A percentile compares a stretch with the other conserved stretches of the same genome.
phyloP scores from a whole-genome alignment of 2,329 filamentous ascomycete species.

The Paecilomyces dactylethromorphus region DNA sequence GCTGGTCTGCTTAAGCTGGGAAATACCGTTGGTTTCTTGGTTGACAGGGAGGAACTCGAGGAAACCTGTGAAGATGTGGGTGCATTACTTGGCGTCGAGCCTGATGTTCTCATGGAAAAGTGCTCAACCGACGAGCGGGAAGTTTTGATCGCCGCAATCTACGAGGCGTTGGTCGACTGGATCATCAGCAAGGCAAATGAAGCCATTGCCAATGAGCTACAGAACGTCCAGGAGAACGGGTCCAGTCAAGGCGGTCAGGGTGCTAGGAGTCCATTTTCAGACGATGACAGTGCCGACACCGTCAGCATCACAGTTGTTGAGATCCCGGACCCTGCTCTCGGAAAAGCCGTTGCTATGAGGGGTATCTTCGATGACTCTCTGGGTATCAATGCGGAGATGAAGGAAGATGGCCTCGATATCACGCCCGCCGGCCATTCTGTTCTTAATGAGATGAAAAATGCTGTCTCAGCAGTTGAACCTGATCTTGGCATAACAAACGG shows the following conservation, averaged over 20 bases:
- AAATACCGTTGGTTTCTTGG: slow-evolving; percentile 75
- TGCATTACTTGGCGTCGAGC: slow-evolving; percentile 77
- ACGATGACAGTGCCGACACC: slow-evolving; percentile 70
- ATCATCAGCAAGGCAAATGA: slow-evolving; percentile 84
- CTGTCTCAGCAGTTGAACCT: slow-evolving; percentile 67
- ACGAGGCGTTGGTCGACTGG: slow-evolving; percentile 93
- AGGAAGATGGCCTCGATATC: slow-evolving; percentile 82
- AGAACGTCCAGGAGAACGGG: slow-evolving; percentile 56
- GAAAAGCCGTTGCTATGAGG: slow-evolving; percentile 81
- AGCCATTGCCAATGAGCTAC: slow-evolving; percentile 71
- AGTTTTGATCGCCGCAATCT: slow-evolving; percentile 76
- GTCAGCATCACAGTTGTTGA: slow-evolving; percentile 87
- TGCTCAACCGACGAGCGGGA: slow-evolving; percentile 80
- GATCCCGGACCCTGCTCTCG: slow-evolving; percentile 69
- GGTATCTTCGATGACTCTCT: slow-evolving; percentile 87
- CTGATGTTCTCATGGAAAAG: slow-evolving; percentile 70
- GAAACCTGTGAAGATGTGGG: slow-evolving; percentile 86
- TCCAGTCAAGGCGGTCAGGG: slow-evolving; percentile 59
- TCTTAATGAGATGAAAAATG: slow-evolving; percentile 77
- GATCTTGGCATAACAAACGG: slow-evolving; percentile 71
- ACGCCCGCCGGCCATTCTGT: slow-evolving; percentile 70
- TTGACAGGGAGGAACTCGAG: slow-evolving; percentile 79
- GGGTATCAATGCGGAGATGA: slow-evolving; percentile 97
- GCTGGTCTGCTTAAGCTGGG: slow-evolving; percentile 86
- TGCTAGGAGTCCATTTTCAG: slow-evolving; percentile 57